These are phyloP conservation scores for Fomitopsis serialis DNA, from an alignment of 768 basidiomycete genomes.

Conservation along the genomic window DNA sequence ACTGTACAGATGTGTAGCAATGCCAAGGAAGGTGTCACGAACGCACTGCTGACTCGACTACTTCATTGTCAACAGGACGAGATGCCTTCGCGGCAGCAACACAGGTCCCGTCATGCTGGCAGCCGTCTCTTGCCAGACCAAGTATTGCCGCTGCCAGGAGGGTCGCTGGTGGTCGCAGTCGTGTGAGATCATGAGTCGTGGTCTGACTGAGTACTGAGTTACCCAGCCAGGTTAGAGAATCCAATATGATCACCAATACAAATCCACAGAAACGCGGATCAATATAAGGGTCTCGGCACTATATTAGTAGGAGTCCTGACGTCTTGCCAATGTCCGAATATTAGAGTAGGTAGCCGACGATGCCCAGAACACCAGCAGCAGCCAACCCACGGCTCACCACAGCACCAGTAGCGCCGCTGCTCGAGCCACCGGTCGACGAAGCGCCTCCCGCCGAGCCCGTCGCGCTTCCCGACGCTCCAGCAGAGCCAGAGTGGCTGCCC, in stretches of 20 bases:
- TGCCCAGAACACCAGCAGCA: background rate
- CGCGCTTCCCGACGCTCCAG: background rate
- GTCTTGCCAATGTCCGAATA: background rate
- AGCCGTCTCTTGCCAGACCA: no score
- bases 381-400: background rate
- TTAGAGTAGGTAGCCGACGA: background rate
- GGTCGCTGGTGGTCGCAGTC: no score
- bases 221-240: no score
- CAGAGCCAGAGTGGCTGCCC: background rate
- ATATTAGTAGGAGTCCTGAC: background rate
- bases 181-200: no score
- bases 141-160: no score
- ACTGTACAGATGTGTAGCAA: no score
- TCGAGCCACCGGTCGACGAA: background rate
- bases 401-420: background rate
- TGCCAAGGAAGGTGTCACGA: no score
- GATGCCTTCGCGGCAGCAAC: no score
- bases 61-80: no score
- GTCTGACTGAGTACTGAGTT: no score
- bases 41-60: no score
- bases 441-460: background rate
- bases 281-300: background rate
- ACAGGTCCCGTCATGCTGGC: no score
- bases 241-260: background rate
- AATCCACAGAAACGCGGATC: background rate